Evolutionary conservation across 495 filamentous ascomycete species (phyloP).

Genomic region (Bacidia gigantensis): DNA sequence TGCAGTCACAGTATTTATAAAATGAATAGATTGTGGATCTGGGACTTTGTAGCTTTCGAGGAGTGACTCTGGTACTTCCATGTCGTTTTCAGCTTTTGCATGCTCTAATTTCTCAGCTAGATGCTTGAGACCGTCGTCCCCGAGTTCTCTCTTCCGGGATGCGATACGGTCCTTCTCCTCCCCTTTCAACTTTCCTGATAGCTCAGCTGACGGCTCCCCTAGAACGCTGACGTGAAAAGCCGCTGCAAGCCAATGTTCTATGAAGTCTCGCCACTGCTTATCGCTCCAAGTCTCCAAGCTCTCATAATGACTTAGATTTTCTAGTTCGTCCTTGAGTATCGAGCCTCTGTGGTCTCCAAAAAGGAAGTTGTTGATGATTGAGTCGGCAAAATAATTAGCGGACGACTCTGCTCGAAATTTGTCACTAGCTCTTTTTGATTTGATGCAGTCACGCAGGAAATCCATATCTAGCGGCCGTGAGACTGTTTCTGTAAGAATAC

Average conservation of each 20-base stretch:
- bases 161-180: conserved; percentile 48
- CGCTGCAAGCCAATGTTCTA: conserved; percentile 73
- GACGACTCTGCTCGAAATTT: conserved; percentile 69
- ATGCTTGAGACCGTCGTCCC: conserved; percentile 52
- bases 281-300: conserved; percentile 67
- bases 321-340: conserved; percentile 51
- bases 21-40: conserved; percentile 77
- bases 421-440: conserved; percentile 59
- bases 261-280: conserved; percentile 64
- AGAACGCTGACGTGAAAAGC: conserved; percentile 77
- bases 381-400: conserved; percentile 58
- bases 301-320: conserved; percentile 59
- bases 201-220: conserved; percentile 59
- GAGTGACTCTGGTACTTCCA: conserved; percentile 64
- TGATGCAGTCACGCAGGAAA: conserved; percentile 76
- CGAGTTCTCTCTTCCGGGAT: conserved; percentile 45
- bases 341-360: conserved; percentile 79
- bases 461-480: conserved; percentile 71
- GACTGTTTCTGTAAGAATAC: conserved; percentile 66
- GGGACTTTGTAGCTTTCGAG: conserved; percentile 72
- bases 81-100: conserved; percentile 80
- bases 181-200: conserved; percentile 58
- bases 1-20: conserved; percentile 79
- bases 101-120: conserved; percentile 63
- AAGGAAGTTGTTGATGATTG: conserved; percentile 79